Evolutionary conservation across 306 rosid species (phyloP), one percentile per base, ranked within the genome.

Genomic region (Casuarina equisetifolia): DNA sequence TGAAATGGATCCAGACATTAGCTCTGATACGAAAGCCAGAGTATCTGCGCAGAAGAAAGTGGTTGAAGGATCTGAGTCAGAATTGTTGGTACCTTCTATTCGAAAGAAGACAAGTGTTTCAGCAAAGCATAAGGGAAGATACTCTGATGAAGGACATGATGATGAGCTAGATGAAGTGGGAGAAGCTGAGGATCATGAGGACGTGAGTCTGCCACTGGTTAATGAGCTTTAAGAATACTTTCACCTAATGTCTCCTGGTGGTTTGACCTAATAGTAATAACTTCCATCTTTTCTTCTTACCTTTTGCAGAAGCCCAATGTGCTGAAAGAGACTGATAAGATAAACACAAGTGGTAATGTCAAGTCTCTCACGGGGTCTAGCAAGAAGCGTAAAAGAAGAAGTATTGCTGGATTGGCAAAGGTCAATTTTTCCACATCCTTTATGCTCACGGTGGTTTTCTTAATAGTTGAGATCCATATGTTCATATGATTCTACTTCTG

Each of bases 381-480:
- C 52, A 91, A 86, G 81, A 95, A 87, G 82, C 79, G 68, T 75
- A 92, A 91, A 87, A 89, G 95, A 84, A 88, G 84, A 84, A 87
- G 88, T 71, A 75, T 82, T 75, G 46, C 91, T 20, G 97, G 91
- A 69, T 79, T 90, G 80, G 77, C 92, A 44, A 95, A 85, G 98
- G 99, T 95, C 75, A 82, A 78, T 40, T 73, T 77, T 57, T 73
- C 76, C 55, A 67, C 42, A 64, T 32, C 81, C 58, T 32, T 57
- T 42, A 16, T n/a, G 19, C 62, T 48, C 44, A 16, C 40, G 19
- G 55, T 45, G 32, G 49, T 38, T 40, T 15, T 35, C 55, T 70
- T 39, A 16, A 40, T 54, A 70, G 77, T 68, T 10, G 58, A 38
- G 54, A 38, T 54, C 51, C 17, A 67, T 77, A 36, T 72, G 51